A percentile compares a stretch with the other conserved stretches of the same genome.
Evolutionary conservation across 2,329 filamentous ascomycete species (phyloP).

Genomic region (Daldinia eschscholtzii): DNA sequence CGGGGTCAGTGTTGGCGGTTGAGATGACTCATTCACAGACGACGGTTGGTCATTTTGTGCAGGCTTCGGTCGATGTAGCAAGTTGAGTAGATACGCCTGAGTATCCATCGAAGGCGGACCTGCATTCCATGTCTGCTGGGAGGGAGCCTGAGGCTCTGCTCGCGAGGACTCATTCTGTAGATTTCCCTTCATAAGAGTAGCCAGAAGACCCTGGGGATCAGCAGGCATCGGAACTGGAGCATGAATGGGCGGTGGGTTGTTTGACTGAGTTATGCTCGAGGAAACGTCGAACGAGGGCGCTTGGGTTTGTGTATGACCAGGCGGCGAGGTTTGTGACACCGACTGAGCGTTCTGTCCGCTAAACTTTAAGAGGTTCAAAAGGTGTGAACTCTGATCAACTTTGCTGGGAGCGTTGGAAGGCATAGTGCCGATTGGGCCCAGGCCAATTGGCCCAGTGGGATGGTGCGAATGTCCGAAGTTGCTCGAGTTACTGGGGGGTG

Average conservation of each 20-base stretch:
- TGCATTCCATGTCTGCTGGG: slow-evolving; percentile 57
- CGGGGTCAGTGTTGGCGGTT: slow-evolving; percentile 60
- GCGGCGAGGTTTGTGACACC: slow-evolving; percentile 48
- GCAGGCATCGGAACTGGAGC: slow-evolving; percentile 68
- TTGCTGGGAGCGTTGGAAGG: slow-evolving; percentile 50
- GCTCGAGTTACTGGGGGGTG: slow-evolving; percentile 55
- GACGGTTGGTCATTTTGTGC: slow-evolving; percentile 66
- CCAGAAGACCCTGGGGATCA: slow-evolving; percentile 69
- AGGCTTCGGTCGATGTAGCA: slow-evolving; percentile 84
- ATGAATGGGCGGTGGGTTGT: slow-evolving; percentile 60
- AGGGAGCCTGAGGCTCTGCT: slow-evolving; percentile 50
- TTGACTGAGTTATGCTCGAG: slow-evolving; percentile 44
- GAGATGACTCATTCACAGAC: slow-evolving; percentile 57
- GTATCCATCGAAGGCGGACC: slow-evolving; percentile 74
- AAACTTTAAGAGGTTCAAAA: slow-evolving; percentile 74
- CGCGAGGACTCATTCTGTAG: slow-evolving; percentile 62
- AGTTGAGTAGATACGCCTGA: slow-evolving; percentile 85
- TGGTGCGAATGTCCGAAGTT: slow-evolving; percentile 57
- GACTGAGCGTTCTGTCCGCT: slow-evolving; percentile 58
- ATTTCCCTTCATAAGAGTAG: slow-evolving; percentile 71
- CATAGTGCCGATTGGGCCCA: slow-evolving; percentile 65
- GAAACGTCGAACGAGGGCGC: slow-evolving; percentile 43
- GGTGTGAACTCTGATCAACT: slow-evolving; percentile 65
- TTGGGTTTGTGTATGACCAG: slow-evolving; percentile 40
- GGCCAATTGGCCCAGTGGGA: slow-evolving; percentile 57